Evolutionary conservation across 805 yeast genomes (phyloP).

Genomic region (Torulaspora microellipsoides): DNA sequence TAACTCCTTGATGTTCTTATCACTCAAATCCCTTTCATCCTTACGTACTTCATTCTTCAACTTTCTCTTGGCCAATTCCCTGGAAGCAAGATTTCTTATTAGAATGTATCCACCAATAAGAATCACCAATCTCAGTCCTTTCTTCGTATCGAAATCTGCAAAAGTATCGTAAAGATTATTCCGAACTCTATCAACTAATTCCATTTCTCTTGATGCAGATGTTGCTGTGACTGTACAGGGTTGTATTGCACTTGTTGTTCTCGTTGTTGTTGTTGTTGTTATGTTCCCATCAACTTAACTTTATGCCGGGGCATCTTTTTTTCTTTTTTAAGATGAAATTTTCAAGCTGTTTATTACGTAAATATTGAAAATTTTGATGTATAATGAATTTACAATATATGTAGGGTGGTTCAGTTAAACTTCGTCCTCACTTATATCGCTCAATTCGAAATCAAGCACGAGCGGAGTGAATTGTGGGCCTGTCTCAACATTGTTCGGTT

Average conservation of each 20-base stretch:
- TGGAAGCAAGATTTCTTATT: slow-evolving; percentile 51
- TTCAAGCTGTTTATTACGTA: too few species aligned
- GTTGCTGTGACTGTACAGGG: too few species aligned
- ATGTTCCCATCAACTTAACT: too few species aligned
- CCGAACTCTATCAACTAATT: slow-evolving; percentile 14
- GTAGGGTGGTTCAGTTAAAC: slow-evolving; percentile 22
- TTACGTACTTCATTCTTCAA: slow-evolving; percentile 46
- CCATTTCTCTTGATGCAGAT: neutral
- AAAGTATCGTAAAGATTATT: slow-evolving; percentile 18
- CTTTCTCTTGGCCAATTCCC: slow-evolving; percentile 54
- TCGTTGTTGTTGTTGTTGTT: too few species aligned
- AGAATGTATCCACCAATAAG: slow-evolving; percentile 62
- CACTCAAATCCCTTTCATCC: slow-evolving; percentile 24
- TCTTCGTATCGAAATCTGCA: slow-evolving; percentile 16
- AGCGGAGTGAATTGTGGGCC: slow-evolving; percentile 52
- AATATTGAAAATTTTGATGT: too few species aligned
- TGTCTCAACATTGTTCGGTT: slow-evolving; percentile 61
- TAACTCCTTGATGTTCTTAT: slow-evolving; percentile 35
- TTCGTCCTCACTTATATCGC: slow-evolving; percentile 40
- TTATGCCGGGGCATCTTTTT: too few species aligned
- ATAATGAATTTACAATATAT: too few species aligned
- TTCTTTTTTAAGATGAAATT: too few species aligned
- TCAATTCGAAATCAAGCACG: slow-evolving; percentile 38
- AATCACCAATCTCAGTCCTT: slow-evolving; percentile 35
- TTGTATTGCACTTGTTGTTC: too few species aligned